Percentiles rank a stretch among this genome's conserved stretches.
phyloP scores from a whole-genome alignment of 768 basidiomycete species.

The Mycena latifolia region DNA sequence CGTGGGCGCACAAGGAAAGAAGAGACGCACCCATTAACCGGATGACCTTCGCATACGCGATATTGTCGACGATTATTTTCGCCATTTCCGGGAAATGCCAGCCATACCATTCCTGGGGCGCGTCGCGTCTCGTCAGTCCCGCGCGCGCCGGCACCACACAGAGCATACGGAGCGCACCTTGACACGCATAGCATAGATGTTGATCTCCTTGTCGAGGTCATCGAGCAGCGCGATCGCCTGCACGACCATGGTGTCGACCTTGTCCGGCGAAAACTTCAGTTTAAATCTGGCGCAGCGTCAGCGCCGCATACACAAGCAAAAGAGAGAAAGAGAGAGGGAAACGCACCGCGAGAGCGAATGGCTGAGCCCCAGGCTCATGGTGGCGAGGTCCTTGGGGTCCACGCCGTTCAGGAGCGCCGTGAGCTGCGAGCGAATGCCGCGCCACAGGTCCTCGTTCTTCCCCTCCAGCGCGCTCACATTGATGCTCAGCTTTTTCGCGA shows the following conservation, averaged over 20 bases:
- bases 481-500: constrained; percentile 94
- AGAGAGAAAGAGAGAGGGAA: too few species aligned
- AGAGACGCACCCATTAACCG: constrained; percentile 83
- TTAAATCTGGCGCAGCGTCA: constrained; percentile 78
- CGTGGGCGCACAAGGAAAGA: neutral
- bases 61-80: constrained; percentile 97
- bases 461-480: constrained; percentile 76
- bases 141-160: neutral
- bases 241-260: constrained; percentile 99
- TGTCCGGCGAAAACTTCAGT: constrained; percentile 99
- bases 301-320: neutral
- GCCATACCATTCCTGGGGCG: constrained; percentile 97
- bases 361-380: constrained; percentile 97
- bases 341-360: constrained; percentile 94
- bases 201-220: constrained; percentile 97
- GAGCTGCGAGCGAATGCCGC: constrained; percentile 94
- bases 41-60: constrained; percentile 96
- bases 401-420: constrained; percentile 89
- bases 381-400: constrained; percentile 94
- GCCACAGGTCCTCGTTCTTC: constrained; percentile 87
- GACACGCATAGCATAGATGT: constrained; percentile 88
- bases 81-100: constrained; percentile 99
- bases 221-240: constrained; percentile 98
- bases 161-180: constrained; percentile 34
- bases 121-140: constrained; percentile 4